A percentile compares a stretch with the other conserved stretches of the same genome.
These are phyloP conservation scores for Lipomyces yarrowii DNA, from an alignment of 1,139 yeast genomes.

Conservation along the genomic window DNA sequence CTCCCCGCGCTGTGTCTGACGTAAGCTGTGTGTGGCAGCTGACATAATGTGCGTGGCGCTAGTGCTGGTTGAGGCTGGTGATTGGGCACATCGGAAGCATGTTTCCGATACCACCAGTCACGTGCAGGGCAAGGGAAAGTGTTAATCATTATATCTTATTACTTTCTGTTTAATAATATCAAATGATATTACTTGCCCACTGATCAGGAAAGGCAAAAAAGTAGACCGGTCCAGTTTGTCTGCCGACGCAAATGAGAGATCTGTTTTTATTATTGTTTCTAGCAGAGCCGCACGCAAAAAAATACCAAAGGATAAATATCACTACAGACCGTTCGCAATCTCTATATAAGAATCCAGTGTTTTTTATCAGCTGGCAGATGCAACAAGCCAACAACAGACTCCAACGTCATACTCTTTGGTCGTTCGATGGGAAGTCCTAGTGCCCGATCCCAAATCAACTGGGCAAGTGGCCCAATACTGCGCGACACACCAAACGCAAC, in stretches of 20 bases:
- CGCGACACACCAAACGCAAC: slow-evolving; percentile 98
- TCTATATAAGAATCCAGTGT: not conserved
- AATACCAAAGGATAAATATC: no score
- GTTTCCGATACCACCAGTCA: not conserved
- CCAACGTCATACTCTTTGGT: slow-evolving; percentile 70
- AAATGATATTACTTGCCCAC: no score
- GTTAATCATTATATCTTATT: no score
- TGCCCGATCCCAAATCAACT: slow-evolving; percentile 94
- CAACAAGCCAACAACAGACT: slow-evolving; percentile 11
- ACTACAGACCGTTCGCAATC: not conserved
- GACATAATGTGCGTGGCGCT: not conserved
- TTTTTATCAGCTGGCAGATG: not conserved
- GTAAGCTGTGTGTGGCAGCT: not conserved
- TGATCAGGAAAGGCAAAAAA: no score
- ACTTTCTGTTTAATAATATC: no score
- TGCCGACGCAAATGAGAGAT: no score
- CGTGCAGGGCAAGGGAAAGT: not conserved
- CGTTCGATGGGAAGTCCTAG: slow-evolving; percentile 95
- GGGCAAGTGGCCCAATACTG: slow-evolving; percentile 97
- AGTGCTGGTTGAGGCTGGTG: not conserved
- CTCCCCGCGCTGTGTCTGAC: not conserved
- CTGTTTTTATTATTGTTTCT: no score
- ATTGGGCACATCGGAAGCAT: slow-evolving; percentile 7
- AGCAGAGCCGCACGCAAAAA: no score
- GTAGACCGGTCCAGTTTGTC: no score